Conservation (phyloP, 306 rosid species). For the Prunus padus region DNA sequence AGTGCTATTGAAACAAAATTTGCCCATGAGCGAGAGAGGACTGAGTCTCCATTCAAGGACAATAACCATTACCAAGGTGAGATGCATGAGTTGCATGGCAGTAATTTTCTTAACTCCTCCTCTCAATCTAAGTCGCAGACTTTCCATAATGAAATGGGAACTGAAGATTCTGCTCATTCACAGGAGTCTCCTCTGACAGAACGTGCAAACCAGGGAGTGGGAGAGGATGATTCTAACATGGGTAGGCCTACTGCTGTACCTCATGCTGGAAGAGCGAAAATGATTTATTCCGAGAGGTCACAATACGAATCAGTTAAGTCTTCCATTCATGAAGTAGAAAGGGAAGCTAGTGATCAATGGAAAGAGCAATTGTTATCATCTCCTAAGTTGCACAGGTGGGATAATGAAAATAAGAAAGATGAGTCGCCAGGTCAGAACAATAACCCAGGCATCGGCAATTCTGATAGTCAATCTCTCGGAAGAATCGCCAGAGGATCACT, state of each 20-base stretch:
- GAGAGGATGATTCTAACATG: not conserved
- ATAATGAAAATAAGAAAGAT: not conserved
- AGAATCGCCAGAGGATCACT: not conserved
- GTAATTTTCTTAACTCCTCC: not conserved
- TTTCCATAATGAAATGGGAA: constrained; percentile 6
- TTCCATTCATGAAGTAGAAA: not conserved
- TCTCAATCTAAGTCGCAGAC: not conserved
- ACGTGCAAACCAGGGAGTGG: not conserved
- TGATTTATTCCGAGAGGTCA: not conserved
- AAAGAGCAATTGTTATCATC: not conserved
- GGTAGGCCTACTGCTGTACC: not conserved
- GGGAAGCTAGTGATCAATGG: not conserved
- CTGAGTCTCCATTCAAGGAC: not conserved
- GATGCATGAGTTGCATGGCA: constrained; percentile 18
- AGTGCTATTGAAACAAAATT: not conserved
- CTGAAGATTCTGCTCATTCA: constrained; percentile 19
- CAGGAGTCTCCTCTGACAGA: not conserved
- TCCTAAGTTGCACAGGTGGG: too few species aligned
- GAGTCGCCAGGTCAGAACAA: not conserved
- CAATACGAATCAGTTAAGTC: not conserved
- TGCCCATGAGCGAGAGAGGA: not conserved
- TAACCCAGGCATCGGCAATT: not conserved
- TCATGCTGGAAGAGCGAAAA: not conserved
- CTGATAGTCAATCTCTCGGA: not conserved
- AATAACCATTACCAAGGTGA: constrained; percentile 12